Conservation (phyloP, 345 rosid species). For the Citrus mangshanensis region DNA sequence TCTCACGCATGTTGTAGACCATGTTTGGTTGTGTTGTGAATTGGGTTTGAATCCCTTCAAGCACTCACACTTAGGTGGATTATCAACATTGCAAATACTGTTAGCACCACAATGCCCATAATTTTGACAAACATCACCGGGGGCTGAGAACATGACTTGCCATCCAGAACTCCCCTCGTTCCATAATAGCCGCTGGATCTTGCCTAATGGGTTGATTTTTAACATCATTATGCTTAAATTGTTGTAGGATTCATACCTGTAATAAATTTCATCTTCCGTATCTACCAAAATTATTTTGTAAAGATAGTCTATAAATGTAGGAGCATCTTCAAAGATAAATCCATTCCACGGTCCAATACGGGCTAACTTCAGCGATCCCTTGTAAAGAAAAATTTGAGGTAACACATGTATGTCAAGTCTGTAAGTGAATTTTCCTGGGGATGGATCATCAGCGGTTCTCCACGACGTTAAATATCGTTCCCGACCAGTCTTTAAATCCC, state of each 20-base stretch:
- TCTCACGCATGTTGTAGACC: not conserved
- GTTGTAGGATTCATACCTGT: slow-evolving; percentile 8
- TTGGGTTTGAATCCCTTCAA: slow-evolving; percentile 19
- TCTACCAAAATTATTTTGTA: slow-evolving; percentile 8
- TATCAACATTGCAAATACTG: slow-evolving; percentile 20
- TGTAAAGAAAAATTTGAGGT: slow-evolving; percentile 19
- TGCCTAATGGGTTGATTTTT: not conserved
- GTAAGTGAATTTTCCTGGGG: slow-evolving; percentile 19
- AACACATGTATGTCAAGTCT: slow-evolving; percentile 17
- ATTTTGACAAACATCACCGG: slow-evolving; percentile 14
- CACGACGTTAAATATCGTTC: slow-evolving; percentile 28
- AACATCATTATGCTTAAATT: not conserved
- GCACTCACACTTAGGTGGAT: slow-evolving; percentile 28
- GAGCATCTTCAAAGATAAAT: slow-evolving; percentile 16
- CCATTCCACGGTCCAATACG: slow-evolving; percentile 46
- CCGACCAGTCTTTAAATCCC: slow-evolving; percentile 26
- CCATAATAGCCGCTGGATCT: slow-evolving; percentile 2
- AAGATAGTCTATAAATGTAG: not conserved
- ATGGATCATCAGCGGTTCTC: slow-evolving; percentile 10
- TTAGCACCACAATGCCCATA: slow-evolving; percentile 22
- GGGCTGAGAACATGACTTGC: slow-evolving; percentile 12
- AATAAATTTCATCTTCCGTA: slow-evolving; percentile 2
- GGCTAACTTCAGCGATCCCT: not conserved
- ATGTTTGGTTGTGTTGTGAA: slow-evolving; percentile 9
- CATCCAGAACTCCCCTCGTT: not conserved